A percentile compares a stretch with the other conserved stretches of the same genome.
Evolutionary conservation across 2,329 filamentous ascomycete genomes (phyloP).

Genomic region (Cladophialophora bantiana): DNA sequence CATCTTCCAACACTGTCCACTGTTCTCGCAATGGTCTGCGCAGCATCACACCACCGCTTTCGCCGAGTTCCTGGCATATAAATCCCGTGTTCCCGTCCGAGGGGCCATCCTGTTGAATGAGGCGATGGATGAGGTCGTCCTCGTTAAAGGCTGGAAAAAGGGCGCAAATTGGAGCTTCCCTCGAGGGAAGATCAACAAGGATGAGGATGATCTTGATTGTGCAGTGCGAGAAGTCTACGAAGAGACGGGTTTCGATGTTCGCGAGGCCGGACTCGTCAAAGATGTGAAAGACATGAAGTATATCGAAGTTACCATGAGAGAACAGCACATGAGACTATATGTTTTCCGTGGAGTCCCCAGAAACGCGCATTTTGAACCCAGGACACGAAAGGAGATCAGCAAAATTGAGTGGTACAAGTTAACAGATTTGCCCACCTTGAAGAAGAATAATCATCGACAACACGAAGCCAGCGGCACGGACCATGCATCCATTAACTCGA

Average conservation of each 20-base stretch:
- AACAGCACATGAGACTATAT: constrained; percentile 91
- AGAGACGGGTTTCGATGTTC: constrained; percentile 89
- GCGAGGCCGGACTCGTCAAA: constrained; percentile 75
- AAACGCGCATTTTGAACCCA: constrained; percentile 85
- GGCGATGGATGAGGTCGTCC: constrained; percentile 89
- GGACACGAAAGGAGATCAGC: constrained; percentile 95
- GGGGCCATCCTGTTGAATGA: constrained; percentile 93
- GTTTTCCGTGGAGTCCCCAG: constrained; percentile 88
- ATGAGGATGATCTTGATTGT: constrained; percentile 91
- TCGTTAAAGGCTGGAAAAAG: constrained; percentile 99
- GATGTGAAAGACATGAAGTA: constrained; percentile 76
- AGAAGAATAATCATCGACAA: constrained; percentile 68
- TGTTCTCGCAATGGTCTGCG: constrained; percentile 80
- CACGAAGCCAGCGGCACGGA: constrained; percentile 60
- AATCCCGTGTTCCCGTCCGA: constrained; percentile 89
- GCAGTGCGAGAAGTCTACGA: constrained; percentile 94
- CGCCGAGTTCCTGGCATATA: constrained; percentile 91
- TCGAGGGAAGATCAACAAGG: constrained; percentile 96
- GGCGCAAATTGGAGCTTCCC: constrained; percentile 96
- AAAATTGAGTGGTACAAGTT: constrained; percentile 95
- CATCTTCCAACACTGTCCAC: constrained; percentile 92
- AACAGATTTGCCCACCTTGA: constrained; percentile 82
- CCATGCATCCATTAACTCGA: constrained; percentile 67
- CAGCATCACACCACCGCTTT: constrained; percentile 83
- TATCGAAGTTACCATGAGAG: constrained; percentile 87